Base-by-base conservation (phyloP, 768 basidiomycete genomes). In the Amanita pseudoporphyria region DNA sequence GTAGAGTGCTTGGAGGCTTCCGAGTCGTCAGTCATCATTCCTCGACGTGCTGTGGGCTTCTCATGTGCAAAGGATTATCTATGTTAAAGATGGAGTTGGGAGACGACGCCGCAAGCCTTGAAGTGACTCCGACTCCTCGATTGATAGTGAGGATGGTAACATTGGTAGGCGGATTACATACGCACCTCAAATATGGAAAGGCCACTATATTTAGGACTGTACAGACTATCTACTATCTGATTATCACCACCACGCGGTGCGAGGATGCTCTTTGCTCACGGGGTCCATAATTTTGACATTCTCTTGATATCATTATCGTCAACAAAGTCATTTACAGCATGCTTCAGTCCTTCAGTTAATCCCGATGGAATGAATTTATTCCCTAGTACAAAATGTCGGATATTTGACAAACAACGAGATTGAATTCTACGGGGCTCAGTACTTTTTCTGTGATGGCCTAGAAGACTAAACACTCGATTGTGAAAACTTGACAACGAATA, bases 21-120 rank as follows among this genome's bases (percentile, higher is more conserved):
- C 54, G 74, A 76, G 50, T 70, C 65, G 49, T 65, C 66, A 3
- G 55, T 73, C 4, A 53, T 56, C 1, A 58, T 81, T 32, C 65
- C 69, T 41, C 59, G 62, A 28, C 53, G 64, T 12, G 68, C 69
- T 1, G 61, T 80, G 3, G 64, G 76, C 1, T 78, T 71, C 79
- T 84, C 47, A 62, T 78, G 7, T 66, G 68, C 33, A 67, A 66
- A 42, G 81, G 78, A 6, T 57, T 82, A 14, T 63, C 69, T 26
- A 65, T 67, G 28, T 54, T 85, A 53, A 71, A 71, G 49, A 80
- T 78, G 30, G 64, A 70, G 0, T 61, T 82, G 16, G 79, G 81
- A 18, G 73, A 78, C 31, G 72, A 79, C n/a, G n/a, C n/a, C n/a
- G n/a, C n/a, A n/a, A n/a, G n/a, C n/a, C n/a, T n/a, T n/a, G n/a